phyloP scores from a whole-genome alignment of 805 yeast species.

The Metschnikowia proteae region DNA sequence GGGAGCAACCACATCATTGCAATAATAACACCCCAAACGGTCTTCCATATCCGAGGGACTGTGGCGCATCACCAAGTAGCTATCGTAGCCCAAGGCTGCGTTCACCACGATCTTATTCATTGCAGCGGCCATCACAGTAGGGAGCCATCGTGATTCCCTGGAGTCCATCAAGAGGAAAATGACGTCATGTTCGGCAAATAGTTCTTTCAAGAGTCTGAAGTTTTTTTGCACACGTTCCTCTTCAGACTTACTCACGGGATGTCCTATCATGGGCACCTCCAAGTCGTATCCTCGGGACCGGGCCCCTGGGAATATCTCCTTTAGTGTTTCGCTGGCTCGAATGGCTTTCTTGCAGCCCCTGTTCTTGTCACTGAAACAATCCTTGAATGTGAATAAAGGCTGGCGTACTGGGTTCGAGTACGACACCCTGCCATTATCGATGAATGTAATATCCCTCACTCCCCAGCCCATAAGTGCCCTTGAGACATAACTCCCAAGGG shows the following conservation, averaged over 20 bases:
- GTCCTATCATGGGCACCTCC: conserved; percentile 96
- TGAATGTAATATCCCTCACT: conserved; percentile 75
- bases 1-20: conserved; percentile 95
- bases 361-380: conserved; percentile 62
- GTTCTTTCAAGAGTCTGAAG: conserved; percentile 47
- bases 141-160: conserved; percentile 96
- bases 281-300: conserved; percentile 57
- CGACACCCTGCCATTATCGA: conserved; percentile 85
- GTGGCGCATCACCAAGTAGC: conserved; percentile 91
- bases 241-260: conserved; percentile 52
- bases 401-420: conserved; percentile 96
- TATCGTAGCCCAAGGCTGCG: conserved; percentile 94
- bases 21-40: conserved; percentile 89
- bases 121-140: conserved; percentile 74
- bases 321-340: conserved; percentile 70
- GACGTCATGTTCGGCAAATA: conserved; percentile 69
- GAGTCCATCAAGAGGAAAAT: conserved; percentile 87
- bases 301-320: conserved; percentile 75
- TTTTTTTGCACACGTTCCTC: conserved; percentile 47
- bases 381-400: conserved; percentile 78
- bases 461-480: conserved; percentile 95
- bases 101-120: conserved; percentile 73
- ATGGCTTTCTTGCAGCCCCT: conserved; percentile 70
- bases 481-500: conserved; percentile 88
- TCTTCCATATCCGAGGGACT: conserved; percentile 23